Evolutionary conservation across 495 filamentous ascomycete genomes (phyloP).

Genomic region (Amniculicola lignicola): DNA sequence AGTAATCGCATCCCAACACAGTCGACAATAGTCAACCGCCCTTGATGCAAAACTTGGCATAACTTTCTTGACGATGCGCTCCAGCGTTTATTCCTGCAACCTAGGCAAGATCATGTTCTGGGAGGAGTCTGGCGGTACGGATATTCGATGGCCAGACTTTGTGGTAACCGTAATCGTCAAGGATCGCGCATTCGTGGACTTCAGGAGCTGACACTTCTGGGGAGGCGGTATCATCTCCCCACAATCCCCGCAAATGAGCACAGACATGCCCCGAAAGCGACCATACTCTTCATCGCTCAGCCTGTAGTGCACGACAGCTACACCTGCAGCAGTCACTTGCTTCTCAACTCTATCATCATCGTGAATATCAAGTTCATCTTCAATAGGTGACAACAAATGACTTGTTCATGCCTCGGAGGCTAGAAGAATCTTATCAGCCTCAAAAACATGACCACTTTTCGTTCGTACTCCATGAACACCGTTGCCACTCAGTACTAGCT

Average conservation of each 20-base stretch:
- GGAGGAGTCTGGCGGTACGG: constrained; percentile 34
- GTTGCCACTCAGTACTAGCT: constrained; percentile 31
- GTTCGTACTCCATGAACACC: constrained; percentile 35
- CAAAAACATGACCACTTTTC: constrained; percentile 18
- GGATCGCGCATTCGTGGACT: constrained; percentile 41
- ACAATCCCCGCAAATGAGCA: constrained; percentile 43
- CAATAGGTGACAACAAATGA: constrained; percentile 38
- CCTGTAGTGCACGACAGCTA: constrained; percentile 44
- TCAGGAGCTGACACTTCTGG: constrained; percentile 37
- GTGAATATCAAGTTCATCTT: constrained; percentile 39
- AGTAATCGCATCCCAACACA: constrained; percentile 39
- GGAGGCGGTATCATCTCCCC: constrained; percentile 46
- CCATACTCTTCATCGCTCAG: constrained; percentile 36
- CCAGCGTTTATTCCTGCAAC: constrained; percentile 32
- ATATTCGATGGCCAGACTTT: constrained; percentile 37
- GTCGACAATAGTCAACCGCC: constrained; percentile 37
- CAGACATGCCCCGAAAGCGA: constrained; percentile 40
- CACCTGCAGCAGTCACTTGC: constrained; percentile 44
- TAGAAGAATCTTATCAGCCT: constrained; percentile 32
- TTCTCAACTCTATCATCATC: constrained; percentile 38
- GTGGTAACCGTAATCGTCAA: constrained; percentile 41
- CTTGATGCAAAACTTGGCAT: constrained; percentile 25
- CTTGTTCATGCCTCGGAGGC: constrained; percentile 37
- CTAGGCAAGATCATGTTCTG: constrained; percentile 30
- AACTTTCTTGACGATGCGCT: constrained; percentile 17